Percentiles rank a stretch among this genome's conserved stretches.
Conservation (phyloP, 164 flowering plant genomes). For the Cinnamomum chago region DNA sequence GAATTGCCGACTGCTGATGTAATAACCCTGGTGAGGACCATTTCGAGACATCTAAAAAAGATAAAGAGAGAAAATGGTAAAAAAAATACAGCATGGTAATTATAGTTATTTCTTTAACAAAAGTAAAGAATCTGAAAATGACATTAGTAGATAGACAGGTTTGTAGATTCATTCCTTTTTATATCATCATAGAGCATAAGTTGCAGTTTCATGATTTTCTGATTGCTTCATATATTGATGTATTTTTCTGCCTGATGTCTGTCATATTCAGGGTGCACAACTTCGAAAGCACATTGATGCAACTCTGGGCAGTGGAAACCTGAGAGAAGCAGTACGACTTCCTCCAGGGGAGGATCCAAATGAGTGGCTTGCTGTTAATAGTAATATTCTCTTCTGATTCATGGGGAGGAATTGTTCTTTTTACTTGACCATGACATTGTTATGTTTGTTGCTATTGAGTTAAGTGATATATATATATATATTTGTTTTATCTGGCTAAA, state of each 20-base stretch:
- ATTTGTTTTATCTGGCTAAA: not conserved
- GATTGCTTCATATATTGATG: not conserved
- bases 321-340: constrained; percentile 97
- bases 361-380: constrained; percentile 99
- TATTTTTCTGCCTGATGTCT: not conserved
- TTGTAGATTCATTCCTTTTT: too few relatives aligned
- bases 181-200: not conserved
- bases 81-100: too few relatives aligned
- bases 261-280: constrained; percentile 76
- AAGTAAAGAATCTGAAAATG: too few relatives aligned
- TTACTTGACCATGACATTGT: not conserved
- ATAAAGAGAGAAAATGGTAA: too few relatives aligned
- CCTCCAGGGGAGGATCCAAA: constrained; percentile 99
- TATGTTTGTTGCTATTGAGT: not conserved
- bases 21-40: too few relatives aligned
- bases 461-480: not conserved
- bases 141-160: too few relatives aligned
- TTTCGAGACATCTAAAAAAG: too few relatives aligned
- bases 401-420: not conserved
- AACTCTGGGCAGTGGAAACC: constrained; percentile 98
- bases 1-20: too few relatives aligned
- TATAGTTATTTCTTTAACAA: too few relatives aligned
- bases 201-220: constrained; percentile 1
- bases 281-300: constrained; percentile 97
- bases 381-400: constrained; percentile 44